phyloP scores from a whole-genome alignment of 2,329 filamentous ascomycete genomes.

The Trichoderma hamatum region DNA sequence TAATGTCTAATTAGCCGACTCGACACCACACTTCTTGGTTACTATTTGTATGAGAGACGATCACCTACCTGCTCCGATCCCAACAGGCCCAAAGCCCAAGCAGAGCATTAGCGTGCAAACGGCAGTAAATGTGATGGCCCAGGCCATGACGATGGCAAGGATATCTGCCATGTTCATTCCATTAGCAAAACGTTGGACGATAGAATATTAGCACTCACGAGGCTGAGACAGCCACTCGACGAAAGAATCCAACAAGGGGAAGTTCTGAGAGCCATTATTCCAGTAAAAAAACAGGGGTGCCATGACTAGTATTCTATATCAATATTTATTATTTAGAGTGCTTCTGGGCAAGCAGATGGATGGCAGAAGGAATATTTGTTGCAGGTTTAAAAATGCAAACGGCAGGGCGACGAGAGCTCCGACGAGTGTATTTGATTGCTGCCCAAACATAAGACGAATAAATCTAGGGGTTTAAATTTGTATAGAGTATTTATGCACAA shows the following conservation, averaged over 20 bases:
- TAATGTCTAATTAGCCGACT: not conserved
- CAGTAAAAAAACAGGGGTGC: not conserved
- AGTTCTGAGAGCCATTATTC: not conserved
- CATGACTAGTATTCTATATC: not conserved
- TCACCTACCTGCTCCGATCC: conserved; percentile 24
- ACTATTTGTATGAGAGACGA: not conserved
- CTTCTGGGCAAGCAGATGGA: not conserved
- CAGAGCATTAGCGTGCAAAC: conserved; percentile 21
- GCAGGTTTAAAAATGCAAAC: not conserved
- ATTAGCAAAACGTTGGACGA: not conserved
- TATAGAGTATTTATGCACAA: too few relatives aligned
- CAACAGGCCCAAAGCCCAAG: conserved; percentile 23
- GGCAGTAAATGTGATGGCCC: conserved; percentile 21
- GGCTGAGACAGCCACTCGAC: conserved; percentile 21
- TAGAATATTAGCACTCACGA: not conserved
- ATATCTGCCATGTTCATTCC: not conserved
- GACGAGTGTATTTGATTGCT: not conserved
- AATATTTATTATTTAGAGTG: not conserved
- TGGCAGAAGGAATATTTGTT: not conserved
- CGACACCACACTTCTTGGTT: not conserved
- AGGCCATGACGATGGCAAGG: conserved; percentile 13
- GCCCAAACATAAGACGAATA: not conserved
- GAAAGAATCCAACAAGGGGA: not conserved
- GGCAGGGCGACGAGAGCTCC: too few relatives aligned
- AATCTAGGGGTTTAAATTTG: not conserved